These are phyloP conservation scores for Rhodotorula sp. DNA, from an alignment of 1,284 basidiomycete species.

Conservation along the genomic window DNA sequence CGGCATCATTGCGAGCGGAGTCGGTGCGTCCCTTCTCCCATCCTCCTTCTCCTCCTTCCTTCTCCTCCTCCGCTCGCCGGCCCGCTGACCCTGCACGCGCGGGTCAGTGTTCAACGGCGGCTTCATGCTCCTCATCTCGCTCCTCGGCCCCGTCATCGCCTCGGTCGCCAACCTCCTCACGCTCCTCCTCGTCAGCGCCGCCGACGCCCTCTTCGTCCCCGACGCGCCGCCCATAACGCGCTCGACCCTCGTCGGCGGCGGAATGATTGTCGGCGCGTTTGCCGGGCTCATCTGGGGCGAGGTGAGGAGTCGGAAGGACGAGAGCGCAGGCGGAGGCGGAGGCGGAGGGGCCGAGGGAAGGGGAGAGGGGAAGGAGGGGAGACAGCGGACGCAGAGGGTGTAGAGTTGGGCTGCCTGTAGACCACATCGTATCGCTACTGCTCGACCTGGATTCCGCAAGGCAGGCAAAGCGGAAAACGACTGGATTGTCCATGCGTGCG, in stretches of 20 bases:
- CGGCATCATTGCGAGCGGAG: constrained; percentile 63
- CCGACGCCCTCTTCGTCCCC: constrained; percentile 67
- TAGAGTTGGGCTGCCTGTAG: background rate
- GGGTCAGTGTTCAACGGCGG: constrained; percentile 65
- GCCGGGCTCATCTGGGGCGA: constrained; percentile 57
- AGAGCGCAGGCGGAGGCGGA: background rate
- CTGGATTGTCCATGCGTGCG: too few species aligned
- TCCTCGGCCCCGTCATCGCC: constrained; percentile 77
- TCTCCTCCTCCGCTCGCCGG: background rate
- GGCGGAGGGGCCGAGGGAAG: too few species aligned
- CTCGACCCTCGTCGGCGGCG: constrained; percentile 60
- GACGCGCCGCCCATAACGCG: constrained; percentile 65
- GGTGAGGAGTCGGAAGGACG: background rate
- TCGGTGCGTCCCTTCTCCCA: background rate
- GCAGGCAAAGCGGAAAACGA: too few species aligned
- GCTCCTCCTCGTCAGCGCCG: constrained; percentile 74
- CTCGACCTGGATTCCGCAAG: too few species aligned
- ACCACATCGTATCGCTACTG: too few species aligned
- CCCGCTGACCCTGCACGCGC: background rate
- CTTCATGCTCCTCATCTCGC: constrained; percentile 73
- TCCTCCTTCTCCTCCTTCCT: background rate
- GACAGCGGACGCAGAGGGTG: background rate
- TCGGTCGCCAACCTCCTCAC: constrained; percentile 79
- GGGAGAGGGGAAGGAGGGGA: background rate
- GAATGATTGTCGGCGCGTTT: constrained; percentile 70